Conservation (phyloP, 108 stramenopile genomes). For the Fragilaria radians region DNA sequence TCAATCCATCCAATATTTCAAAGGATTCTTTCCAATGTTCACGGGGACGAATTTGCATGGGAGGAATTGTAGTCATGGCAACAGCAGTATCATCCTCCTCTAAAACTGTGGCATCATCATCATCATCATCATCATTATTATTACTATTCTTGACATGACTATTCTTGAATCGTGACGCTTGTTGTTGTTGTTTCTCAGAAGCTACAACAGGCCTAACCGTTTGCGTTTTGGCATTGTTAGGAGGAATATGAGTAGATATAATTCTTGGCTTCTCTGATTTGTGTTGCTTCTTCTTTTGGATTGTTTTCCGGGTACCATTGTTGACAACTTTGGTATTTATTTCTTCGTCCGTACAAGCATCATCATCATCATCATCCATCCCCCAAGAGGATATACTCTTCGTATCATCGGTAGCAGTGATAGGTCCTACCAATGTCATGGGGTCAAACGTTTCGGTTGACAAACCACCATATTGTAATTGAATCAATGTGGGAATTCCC, state of each 20-base stretch:
- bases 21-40: not conserved
- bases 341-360: not conserved
- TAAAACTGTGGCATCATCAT: not conserved
- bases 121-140: too few relatives aligned
- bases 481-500: constrained; percentile 11
- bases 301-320: too few relatives aligned
- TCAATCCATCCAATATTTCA: not conserved
- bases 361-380: not conserved
- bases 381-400: not conserved
- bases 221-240: too few relatives aligned
- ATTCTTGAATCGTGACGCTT: too few relatives aligned
- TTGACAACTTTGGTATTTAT: too few relatives aligned
- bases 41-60: not conserved
- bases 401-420: not conserved
- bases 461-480: constrained; percentile 13
- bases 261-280: too few relatives aligned
- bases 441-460: not conserved
- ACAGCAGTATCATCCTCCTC: not conserved
- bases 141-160: too few relatives aligned
- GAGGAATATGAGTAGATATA: too few relatives aligned
- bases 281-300: too few relatives aligned
- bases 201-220: too few relatives aligned
- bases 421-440: too few relatives aligned
- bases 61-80: not conserved
- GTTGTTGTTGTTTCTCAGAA: too few relatives aligned